These are phyloP conservation scores for Penicillium odoratum DNA, from an alignment of 495 filamentous ascomycete genomes.

Conservation along the genomic window DNA sequence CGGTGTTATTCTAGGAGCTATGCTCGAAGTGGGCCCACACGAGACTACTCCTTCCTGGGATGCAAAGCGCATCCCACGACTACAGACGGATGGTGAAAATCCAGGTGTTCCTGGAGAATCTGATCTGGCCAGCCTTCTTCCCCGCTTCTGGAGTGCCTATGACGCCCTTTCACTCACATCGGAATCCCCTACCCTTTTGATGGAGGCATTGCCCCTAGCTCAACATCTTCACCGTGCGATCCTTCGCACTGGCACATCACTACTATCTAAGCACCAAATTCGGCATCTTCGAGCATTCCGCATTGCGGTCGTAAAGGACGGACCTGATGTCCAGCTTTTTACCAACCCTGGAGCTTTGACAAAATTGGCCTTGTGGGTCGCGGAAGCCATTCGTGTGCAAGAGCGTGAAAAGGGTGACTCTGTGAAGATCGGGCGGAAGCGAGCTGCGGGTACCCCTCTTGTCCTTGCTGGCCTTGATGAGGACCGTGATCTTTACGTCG, in stretches of 20 bases:
- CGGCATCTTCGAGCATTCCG: conserved; percentile 88
- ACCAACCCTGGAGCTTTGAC: conserved; percentile 88
- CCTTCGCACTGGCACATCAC: conserved; percentile 83
- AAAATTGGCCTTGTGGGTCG: conserved; percentile 91
- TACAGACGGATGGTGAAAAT: conserved; percentile 43
- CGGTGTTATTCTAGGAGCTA: conserved; percentile 82
- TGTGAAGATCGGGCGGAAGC: conserved; percentile 60
- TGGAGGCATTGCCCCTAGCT: conserved; percentile 81
- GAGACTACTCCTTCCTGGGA: conserved; percentile 41
- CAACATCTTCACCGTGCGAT: conserved; percentile 91
- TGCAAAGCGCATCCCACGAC: conserved; percentile 30
- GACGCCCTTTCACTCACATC: conserved; percentile 67
- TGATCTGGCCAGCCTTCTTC: conserved; percentile 41
- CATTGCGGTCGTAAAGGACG: conserved; percentile 93
- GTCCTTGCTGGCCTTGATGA: conserved; percentile 91
- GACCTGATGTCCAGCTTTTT: conserved; percentile 85
- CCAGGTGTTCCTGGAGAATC: conserved; percentile 27
- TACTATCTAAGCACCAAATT: conserved; percentile 93
- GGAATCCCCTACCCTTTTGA: conserved; percentile 41
- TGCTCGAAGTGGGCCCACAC: conserved; percentile 79
- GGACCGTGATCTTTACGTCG: conserved; percentile 80
- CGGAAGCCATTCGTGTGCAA: conserved; percentile 86
- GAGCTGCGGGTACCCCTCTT: conserved; percentile 68
- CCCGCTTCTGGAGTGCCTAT: conserved; percentile 90
- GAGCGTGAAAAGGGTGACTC: conserved; percentile 75